phyloP scores from a whole-genome alignment of 768 basidiomycete genomes.

The Coprinellus micaceus region DNA sequence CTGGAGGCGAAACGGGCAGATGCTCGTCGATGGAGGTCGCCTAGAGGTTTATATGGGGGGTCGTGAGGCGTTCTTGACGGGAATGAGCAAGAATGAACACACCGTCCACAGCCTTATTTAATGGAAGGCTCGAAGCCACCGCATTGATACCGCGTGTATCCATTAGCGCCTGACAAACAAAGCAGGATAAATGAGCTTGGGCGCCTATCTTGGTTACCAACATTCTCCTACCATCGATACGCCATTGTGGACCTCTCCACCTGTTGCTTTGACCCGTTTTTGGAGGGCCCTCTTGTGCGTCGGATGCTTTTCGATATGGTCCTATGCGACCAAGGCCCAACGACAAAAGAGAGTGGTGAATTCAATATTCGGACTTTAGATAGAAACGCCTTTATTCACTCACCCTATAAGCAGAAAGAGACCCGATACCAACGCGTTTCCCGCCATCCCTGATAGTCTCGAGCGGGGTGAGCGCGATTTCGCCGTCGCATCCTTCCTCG shows the following conservation, averaged over 20 bases:
- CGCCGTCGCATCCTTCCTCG: conserved; percentile 41
- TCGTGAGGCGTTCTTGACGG: neutral
- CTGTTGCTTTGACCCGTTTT: conserved; percentile 9
- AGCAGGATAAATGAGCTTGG: neutral
- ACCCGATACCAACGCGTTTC: conserved; percentile 40
- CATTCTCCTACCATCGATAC: too few species aligned
- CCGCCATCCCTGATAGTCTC: conserved; percentile 37
- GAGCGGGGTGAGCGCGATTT: conserved; percentile 31
- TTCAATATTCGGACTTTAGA: too few species aligned
- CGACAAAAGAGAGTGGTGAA: neutral
- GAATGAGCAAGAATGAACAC: neutral
- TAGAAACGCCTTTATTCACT: conserved; percentile 15
- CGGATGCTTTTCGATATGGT: conserved; percentile 26
- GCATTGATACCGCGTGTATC: neutral
- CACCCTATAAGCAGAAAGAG: conserved; percentile 45
- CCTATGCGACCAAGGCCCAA: conserved; percentile 14
- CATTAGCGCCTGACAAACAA: neutral
- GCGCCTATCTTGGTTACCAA: neutral
- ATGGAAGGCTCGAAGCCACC: neutral
- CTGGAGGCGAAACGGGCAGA: conserved; percentile 26
- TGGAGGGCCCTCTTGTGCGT: conserved; percentile 18
- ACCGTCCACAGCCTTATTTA: neutral
- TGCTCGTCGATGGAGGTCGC: neutral
- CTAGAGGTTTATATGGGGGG: neutral
- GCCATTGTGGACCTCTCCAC: neutral